Conservation (phyloP, 805 yeast species). For the Cyberlindnera xylosilytica region DNA sequence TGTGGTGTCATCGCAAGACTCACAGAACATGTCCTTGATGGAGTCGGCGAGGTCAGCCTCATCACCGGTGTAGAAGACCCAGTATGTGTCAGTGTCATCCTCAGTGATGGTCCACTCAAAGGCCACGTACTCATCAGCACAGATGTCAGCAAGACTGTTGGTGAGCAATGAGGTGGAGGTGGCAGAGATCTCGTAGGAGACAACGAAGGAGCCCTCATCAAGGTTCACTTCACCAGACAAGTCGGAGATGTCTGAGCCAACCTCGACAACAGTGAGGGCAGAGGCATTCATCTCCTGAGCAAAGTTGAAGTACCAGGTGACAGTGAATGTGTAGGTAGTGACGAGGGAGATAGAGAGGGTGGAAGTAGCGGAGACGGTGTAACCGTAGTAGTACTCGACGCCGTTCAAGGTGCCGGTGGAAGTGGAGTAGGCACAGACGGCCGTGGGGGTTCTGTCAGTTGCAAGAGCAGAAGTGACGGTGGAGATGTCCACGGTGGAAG, state of each 20-base stretch:
- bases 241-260: background rate
- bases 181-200: background rate
- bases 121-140: background rate
- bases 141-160: background rate
- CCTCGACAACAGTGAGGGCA: background rate
- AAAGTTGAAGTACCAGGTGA: background rate
- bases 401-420: background rate
- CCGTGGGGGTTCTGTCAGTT: background rate
- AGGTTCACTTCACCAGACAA: background rate
- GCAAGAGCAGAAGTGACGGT: background rate
- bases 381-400: background rate
- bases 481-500: background rate
- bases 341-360: too few relatives aligned
- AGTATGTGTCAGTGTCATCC: background rate
- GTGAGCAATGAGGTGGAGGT: background rate
- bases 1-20: background rate
- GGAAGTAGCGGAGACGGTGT: background rate
- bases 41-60: background rate
- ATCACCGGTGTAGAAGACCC: background rate
- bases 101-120: background rate
- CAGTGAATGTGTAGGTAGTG: background rate
- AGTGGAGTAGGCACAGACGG: background rate
- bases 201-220: background rate
- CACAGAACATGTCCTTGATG: background rate
- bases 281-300: background rate